phyloP scores from a whole-genome alignment of 345 rosid genomes.

The Garcia nutans region DNA sequence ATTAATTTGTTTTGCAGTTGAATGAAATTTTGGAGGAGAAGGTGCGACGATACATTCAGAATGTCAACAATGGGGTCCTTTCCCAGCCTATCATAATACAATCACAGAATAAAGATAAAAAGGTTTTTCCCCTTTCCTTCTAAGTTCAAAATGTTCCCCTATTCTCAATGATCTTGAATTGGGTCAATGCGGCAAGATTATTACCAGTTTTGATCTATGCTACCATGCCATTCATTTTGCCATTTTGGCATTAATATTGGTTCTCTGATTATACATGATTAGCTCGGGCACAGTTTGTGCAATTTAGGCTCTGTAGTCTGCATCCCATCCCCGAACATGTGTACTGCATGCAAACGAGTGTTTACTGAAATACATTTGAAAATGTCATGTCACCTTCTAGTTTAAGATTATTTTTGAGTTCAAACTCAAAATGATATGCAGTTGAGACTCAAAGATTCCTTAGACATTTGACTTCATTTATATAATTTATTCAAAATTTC shows the following conservation, averaged over 20 bases:
- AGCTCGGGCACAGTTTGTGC: neutral
- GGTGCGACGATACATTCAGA: constrained; percentile 66
- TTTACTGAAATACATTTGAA: neutral
- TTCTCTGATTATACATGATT: neutral
- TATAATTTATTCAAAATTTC: neutral
- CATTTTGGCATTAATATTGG: neutral
- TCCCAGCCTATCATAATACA: constrained; percentile 59
- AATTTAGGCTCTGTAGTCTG: neutral
- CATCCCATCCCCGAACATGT: neutral
- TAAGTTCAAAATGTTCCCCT: neutral
- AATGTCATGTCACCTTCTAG: neutral
- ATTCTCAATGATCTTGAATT: neutral
- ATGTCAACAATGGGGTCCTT: constrained; percentile 46
- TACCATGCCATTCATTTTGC: neutral
- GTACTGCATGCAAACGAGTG: neutral
- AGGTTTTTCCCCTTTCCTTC: constrained; percentile 25
- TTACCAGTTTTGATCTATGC: neutral
- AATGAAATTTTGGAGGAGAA: constrained; percentile 82
- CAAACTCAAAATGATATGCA: neutral
- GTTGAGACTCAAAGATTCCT: neutral
- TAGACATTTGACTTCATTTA: neutral
- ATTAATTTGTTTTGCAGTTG: constrained; percentile 45
- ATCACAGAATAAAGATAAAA: constrained; percentile 45
- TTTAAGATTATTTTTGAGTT: neutral
- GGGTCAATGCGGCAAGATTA: neutral